Base-by-base conservation (phyloP, 768 basidiomycete genomes). In the Gelatoporia subvermispora region DNA sequence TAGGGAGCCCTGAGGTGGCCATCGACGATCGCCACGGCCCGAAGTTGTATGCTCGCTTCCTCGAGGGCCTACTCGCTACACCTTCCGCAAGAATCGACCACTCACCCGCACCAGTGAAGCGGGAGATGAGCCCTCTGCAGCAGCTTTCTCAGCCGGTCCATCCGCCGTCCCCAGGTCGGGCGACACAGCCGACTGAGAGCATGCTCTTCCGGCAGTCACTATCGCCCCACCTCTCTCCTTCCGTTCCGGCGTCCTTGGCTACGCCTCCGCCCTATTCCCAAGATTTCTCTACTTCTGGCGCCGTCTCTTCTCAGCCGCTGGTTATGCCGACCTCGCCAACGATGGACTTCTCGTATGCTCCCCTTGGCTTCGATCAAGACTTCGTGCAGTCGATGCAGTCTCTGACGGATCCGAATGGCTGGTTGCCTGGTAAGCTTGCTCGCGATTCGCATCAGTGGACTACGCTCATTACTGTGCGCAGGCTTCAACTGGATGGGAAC, bases 11-110 rank as follows among this genome's bases (percentile, higher is more conserved):
- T 5, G 81, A 84, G 47, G 78, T 92, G 16, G 82, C 83, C 17
- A 75, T 92, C 50, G 90, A 93, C 65, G 84, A 87, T 22, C 81
- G 82, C 16, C 88, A 92, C 59, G 86, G 85, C 0, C 89, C 88
- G 1, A 85, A 81, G 61, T 69, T 91, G 4, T 91, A 89, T 63
- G 79, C 89, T 0, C 82, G 79, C 41, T 92, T 92, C 76, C 72
- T 93, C 40, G 77, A 78, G 38, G 80, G 82, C 31, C 73, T 92
- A 4, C 73, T 92, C 8, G 77, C 77, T 40, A 58, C 54, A 11
- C 51, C 61, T 7, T 40, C 51, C 15, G 57, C 57, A 3, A 52
- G 51, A n/a, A 31, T 59, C 23, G 57, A 59, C 37, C 49, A 49
- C n/a, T 45, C 51, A 9, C 46, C 55, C 0, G 28, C 43, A 1